Conservation (phyloP, 2,329 filamentous ascomycete genomes). For the Rhinocladiella similis region DNA sequence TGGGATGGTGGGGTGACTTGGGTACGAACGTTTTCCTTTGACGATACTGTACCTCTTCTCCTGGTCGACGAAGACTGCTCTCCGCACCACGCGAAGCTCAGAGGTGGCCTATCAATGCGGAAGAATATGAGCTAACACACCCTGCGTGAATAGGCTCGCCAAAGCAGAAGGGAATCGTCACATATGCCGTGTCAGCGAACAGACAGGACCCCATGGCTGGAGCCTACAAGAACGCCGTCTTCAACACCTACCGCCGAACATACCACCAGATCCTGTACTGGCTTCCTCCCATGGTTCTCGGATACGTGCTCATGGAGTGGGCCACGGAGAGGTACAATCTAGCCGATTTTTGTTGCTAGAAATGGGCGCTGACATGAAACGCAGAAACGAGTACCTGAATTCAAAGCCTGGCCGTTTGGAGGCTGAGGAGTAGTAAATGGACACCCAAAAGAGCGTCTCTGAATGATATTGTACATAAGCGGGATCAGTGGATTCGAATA, state of each 20-base stretch:
- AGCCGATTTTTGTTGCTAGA: not conserved
- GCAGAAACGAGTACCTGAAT: conserved; percentile 52
- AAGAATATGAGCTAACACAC: conserved; percentile 3
- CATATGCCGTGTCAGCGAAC: conserved; percentile 81
- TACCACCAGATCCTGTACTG: conserved; percentile 86
- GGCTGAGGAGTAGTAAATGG: conserved; percentile 6
- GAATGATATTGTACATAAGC: conserved; percentile 22
- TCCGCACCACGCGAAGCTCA: not conserved
- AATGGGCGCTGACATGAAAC: conserved; percentile 1
- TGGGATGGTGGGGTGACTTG: conserved; percentile 73
- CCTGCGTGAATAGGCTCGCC: conserved; percentile 40
- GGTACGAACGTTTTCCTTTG: conserved; percentile 53
- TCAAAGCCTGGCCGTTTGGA: conserved; percentile 45
- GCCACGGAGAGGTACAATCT: conserved; percentile 79
- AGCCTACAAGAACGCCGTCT: conserved; percentile 76
- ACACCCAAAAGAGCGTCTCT: not conserved
- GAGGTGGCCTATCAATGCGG: not conserved
- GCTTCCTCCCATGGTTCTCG: conserved; percentile 72
- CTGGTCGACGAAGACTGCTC: not conserved
- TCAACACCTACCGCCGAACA: conserved; percentile 91
- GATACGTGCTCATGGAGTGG: conserved; percentile 86
- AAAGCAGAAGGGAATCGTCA: conserved; percentile 61
- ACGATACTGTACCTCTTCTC: not conserved
- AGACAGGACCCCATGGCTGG: conserved; percentile 85
- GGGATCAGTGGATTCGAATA: not conserved